A percentile compares a stretch with the other conserved stretches of the same genome.
Conservation (phyloP, 2,329 filamentous ascomycete species). For the Plenodomus lindquistii region DNA sequence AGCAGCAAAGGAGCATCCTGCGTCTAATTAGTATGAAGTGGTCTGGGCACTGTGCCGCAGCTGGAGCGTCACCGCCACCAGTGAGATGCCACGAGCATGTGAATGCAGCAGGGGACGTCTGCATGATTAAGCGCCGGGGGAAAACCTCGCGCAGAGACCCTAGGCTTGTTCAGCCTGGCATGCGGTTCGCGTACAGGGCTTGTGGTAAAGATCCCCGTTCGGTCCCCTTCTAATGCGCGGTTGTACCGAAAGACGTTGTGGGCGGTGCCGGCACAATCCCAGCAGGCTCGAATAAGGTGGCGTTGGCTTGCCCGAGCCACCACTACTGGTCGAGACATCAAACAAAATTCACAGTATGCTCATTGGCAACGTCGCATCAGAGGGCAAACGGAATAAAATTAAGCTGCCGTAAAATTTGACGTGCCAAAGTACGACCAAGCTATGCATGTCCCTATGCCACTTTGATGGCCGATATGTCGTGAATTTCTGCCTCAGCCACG, state of each 20-base stretch:
- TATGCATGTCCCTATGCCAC: constrained; percentile 4
- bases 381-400: background rate
- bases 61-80: constrained; percentile 27
- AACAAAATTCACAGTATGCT: background rate
- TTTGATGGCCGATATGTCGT: constrained; percentile 2
- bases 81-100: constrained; percentile 15
- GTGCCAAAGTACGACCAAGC: constrained; percentile 9
- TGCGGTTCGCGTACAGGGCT: constrained; percentile 14
- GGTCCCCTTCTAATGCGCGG: constrained; percentile 16
- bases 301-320: constrained; percentile 6
- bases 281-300: constrained; percentile 12
- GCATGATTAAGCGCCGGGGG: constrained; percentile 23
- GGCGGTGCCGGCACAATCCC: constrained; percentile 17
- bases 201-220: constrained; percentile 19
- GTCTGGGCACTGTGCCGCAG: constrained; percentile 25
- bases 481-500: constrained; percentile 7
- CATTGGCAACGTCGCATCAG: background rate
- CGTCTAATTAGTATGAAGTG: constrained; percentile 32
- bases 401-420: too few relatives aligned
- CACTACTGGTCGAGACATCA: background rate
- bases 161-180: constrained; percentile 13
- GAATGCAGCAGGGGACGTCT: constrained; percentile 15
- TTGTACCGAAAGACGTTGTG: constrained; percentile 25
- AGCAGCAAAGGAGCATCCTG: constrained; percentile 28
- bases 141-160: constrained; percentile 19